Conservation (phyloP, 768 basidiomycete genomes). For the Tylopilus subfusipes region DNA sequence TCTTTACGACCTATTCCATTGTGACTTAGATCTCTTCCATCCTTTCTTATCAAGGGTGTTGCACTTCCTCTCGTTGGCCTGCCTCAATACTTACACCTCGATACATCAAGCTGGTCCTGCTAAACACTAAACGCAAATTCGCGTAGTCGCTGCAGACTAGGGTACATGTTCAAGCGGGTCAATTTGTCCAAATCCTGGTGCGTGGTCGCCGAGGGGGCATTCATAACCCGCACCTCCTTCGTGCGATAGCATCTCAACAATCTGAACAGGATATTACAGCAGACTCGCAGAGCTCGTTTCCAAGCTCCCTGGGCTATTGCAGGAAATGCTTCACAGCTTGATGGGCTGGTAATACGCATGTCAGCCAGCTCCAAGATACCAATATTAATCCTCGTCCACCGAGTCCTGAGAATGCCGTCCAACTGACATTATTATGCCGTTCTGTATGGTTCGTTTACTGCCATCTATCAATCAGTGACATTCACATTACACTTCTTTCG, state of each 20-base stretch:
- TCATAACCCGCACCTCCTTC: not conserved
- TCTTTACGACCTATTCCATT: not conserved
- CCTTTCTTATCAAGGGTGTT: not conserved
- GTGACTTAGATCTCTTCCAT: not conserved
- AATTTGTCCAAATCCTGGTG: no score
- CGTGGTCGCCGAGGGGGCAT: no score
- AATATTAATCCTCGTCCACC: not conserved
- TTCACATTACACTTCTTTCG: not conserved
- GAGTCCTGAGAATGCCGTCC: not conserved
- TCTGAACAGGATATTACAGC: not conserved
- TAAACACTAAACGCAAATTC: not conserved
- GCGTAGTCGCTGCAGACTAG: not conserved
- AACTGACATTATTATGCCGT: not conserved
- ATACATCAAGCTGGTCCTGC: not conserved
- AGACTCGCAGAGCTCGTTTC: not conserved
- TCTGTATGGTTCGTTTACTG: not conserved
- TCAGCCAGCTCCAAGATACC: not conserved
- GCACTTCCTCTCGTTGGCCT: no score
- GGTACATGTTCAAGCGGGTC: no score
- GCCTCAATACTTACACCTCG: no score
- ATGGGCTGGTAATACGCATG: not conserved
- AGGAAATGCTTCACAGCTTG: not conserved
- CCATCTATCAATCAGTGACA: not conserved
- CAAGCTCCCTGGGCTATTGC: not conserved
- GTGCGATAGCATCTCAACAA: not conserved